Percentiles rank a stretch among this genome's conserved stretches.
These are phyloP conservation scores for Rhododendron henanense DNA, from an alignment of 148 eudicot species.

Conservation along the genomic window DNA sequence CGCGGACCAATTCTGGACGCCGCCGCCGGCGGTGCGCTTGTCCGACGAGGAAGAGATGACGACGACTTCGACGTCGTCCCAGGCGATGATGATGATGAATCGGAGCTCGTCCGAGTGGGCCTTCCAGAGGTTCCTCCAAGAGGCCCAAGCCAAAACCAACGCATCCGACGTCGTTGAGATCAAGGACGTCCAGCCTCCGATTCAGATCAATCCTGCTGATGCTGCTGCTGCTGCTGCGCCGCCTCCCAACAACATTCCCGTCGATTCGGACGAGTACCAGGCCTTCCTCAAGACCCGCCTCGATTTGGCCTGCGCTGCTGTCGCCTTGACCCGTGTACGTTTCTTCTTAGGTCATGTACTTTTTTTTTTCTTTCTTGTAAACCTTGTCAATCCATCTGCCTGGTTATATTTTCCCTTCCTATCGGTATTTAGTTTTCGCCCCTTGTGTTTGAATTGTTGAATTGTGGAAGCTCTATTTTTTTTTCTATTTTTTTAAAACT, in stretches of 20 bases:
- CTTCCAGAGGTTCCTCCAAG: conserved; percentile 66
- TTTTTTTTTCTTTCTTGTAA: not conserved
- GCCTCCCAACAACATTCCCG: conserved; percentile 21
- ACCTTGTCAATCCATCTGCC: not conserved
- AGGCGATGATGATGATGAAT: conserved; percentile 39
- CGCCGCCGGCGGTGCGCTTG: conserved; percentile 27
- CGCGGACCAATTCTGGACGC: conserved; percentile 74
- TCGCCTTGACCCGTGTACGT: conserved; percentile 67
- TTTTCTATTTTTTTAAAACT: too few relatives aligned
- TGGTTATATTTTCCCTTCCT: not conserved
- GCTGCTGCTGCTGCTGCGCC: conserved; percentile 11
- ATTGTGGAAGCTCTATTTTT: not conserved
- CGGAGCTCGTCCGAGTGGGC: conserved; percentile 90
- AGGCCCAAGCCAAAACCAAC: conserved; percentile 15
- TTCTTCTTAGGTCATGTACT: not conserved
- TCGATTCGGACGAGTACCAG: conserved; percentile 69
- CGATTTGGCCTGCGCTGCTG: conserved; percentile 87
- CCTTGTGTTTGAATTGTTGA: not conserved
- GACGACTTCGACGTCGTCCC: conserved; percentile 15
- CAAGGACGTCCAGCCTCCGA: conserved; percentile 27
- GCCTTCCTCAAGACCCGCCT: conserved; percentile 62
- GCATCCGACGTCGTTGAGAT: conserved; percentile 41
- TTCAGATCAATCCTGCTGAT: conserved; percentile 21
- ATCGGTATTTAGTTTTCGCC: not conserved
- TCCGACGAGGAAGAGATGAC: not conserved